Base-by-base conservation (phyloP, 306 rosid species). In the Quercus wislizeni region DNA sequence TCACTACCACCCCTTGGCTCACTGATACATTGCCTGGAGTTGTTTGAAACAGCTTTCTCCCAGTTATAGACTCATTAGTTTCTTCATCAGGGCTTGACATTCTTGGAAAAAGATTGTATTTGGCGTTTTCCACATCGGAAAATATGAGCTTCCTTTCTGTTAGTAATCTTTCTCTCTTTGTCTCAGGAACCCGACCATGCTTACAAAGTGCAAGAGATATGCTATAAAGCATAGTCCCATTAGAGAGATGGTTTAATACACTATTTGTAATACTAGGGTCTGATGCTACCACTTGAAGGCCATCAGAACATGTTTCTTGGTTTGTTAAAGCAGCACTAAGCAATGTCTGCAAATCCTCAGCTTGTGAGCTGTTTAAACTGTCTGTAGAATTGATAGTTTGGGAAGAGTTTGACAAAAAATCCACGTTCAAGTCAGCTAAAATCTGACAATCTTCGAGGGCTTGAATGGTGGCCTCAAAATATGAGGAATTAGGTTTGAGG, bases 291-390 rank as follows among this genome's bases (percentile, higher is more conserved):
- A 83, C 89, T 1, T 41, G 38, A 30, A 86, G 69, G 74, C 85
- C 87, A 75, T 86, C 78, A 17, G 43, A 38, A 6, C 89, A 81
- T 1, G 87, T 83, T 38, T 86, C 75, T 11, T 75, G 82, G 54
- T 86, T 83, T 31, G 85, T 83, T 62, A 83, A 71, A 70, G 73
- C 25, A 55, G 83, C 83, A 78, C 85, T 81, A 18, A 81, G 83
- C 51, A 71, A 73, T 5, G 87, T 58, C 17, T 75, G 77, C n/a
- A 76, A 72, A 3, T 83, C 63, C 55, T 55, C 6, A 43, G 30
- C 81, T 3, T 67, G 77, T 3, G 56, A 43, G 23, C 5, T 33
- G 21, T 51, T 20, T 1, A 67, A 30, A 35, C 33, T 78, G 74
- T 69, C 14, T 1, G 83, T 84, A 76, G 31, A 69, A n/a, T 87